Base-by-base conservation (phyloP, 163 green algal species). In the Scenedesmus sp. region DNA sequence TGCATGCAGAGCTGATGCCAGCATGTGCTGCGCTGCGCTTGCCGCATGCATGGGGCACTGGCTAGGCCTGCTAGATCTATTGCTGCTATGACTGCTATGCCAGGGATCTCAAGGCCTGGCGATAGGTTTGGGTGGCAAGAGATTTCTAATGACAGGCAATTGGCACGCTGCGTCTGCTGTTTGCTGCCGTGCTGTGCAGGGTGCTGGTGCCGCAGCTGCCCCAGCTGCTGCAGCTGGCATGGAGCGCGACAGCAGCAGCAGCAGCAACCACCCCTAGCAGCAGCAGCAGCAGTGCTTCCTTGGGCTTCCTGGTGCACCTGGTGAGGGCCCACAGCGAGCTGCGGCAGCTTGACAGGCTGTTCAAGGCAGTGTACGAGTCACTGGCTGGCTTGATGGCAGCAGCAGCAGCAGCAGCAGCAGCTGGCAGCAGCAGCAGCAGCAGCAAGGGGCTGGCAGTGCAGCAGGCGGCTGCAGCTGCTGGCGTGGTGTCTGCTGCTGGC, bases 171-270 rank as follows among this genome's bases (percentile, higher is more conserved):
- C 64, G 3, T 20, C 66, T 76, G 16, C 66, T 73, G 64, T 18
- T 4, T 73, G 12, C 12, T 73, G 64, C 64, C 20, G 9, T 23
- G 3, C 64, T 46, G 4, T 55, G 81, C 81, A 86, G 87, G 73
- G 87, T 91, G 87, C 56, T 91, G 54, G 87, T 91, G 26, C 73
- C 87, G 8, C 73, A 55, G 4, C 54, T 91, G 73, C 56, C 87
- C 0, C 18, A 85, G 2, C 87, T 91, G 16, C 74, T 91, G 10
- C 6, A 55, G 13, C 57, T 91, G 15, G 87, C 87, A 0, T 91
- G 87, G 87, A 52, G 20, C 4, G 87, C 87, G 46, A 73, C 87
- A 85, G 87, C 87, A 77, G 82, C 81, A 70, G 81, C 76, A 84
- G 82, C 20, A 77, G 84, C 85, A 83, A 54, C 87, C 82, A 84